Percentiles rank a stretch among this genome's conserved stretches.
Evolutionary conservation across 2,329 filamentous ascomycete genomes (phyloP).

Genomic region (Colletotrichum acutatum): DNA sequence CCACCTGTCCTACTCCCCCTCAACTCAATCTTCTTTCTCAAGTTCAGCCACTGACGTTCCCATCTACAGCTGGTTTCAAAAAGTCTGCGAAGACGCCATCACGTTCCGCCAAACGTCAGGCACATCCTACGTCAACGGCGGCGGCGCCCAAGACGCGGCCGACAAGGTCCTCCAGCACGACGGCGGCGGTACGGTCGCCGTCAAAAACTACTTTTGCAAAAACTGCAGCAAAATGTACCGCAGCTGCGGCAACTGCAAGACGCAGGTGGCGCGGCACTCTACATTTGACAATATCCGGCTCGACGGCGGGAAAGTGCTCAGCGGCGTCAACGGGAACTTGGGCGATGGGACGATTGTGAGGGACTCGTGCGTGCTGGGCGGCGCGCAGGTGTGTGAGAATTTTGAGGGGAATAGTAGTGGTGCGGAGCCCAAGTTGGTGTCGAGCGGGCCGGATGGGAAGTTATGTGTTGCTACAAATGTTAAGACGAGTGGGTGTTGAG

Average conservation of each 20-base stretch:
- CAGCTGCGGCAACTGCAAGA: constrained; percentile 59
- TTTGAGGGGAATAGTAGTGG: constrained; percentile 30
- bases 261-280: constrained; percentile 50
- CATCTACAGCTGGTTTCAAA: constrained; percentile 50
- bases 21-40: too few relatives aligned
- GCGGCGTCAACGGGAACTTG: constrained; percentile 53
- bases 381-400: constrained; percentile 29
- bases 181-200: constrained; percentile 39
- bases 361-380: constrained; percentile 35
- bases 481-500: constrained; percentile 24
- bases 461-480: constrained; percentile 21
- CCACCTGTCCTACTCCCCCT: too few relatives aligned
- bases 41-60: constrained; percentile 43
- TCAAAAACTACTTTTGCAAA: constrained; percentile 53
- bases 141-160: constrained; percentile 28
- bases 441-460: constrained; percentile 34
- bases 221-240: constrained; percentile 59
- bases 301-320: constrained; percentile 50
- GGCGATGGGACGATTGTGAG: constrained; percentile 39
- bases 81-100: constrained; percentile 49
- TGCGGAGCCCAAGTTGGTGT: constrained; percentile 22
- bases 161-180: constrained; percentile 36
- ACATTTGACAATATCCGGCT: constrained; percentile 57
- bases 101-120: constrained; percentile 49
- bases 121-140: constrained; percentile 50